Evolutionary conservation across 2,329 filamentous ascomycete genomes (phyloP).

Genomic region (Cladorrhinum sp.): DNA sequence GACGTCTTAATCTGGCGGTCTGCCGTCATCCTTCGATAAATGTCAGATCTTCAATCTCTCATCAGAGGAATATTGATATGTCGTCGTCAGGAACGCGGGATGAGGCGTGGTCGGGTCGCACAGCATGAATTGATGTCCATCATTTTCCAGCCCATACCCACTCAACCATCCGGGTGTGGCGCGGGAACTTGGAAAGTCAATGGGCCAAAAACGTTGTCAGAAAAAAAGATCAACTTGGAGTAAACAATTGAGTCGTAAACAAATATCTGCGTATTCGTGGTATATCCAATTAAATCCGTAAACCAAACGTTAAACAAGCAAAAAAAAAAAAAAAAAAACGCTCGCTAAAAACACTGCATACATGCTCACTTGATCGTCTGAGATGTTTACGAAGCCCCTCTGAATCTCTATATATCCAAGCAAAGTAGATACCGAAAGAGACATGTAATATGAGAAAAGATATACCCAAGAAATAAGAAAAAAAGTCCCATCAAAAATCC

Average conservation of each 20-base stretch:
- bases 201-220: no score
- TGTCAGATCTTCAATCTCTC: no score
- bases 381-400: neutral
- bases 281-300: neutral
- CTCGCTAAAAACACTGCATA: neutral
- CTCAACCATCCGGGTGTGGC: neutral
- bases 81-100: neutral
- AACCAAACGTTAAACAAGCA: neutral
- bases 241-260: neutral
- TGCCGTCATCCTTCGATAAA: neutral
- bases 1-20: neutral
- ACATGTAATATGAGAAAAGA: neutral
- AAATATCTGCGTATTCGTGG: neutral
- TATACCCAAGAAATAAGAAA: neutral
- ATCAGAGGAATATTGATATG: neutral
- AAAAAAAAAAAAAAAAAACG: neutral
- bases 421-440: neutral
- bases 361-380: neutral
- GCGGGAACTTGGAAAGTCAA: neutral
- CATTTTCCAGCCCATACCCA: no score
- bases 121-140: neutral
- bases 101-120: neutral
- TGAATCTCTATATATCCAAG: neutral
- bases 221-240: neutral
- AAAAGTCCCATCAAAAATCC: neutral